These are phyloP conservation scores for Aspergillus unguis DNA, from an alignment of 2,329 filamentous ascomycete species.

Conservation along the genomic window DNA sequence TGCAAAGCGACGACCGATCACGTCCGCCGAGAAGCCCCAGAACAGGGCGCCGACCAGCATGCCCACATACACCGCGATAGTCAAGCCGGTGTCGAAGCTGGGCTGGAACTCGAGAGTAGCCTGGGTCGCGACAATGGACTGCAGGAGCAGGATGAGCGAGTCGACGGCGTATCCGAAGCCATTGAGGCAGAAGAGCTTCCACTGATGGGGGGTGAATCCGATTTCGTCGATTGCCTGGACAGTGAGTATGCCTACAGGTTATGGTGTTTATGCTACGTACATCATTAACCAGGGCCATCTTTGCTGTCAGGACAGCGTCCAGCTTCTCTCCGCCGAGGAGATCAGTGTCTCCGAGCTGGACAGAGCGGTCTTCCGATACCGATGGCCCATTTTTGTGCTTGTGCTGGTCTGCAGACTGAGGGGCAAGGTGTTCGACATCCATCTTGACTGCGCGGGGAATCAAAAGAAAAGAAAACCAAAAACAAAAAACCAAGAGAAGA, in stretches of 20 bases:
- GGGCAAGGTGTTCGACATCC: neutral
- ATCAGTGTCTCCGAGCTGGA: neutral
- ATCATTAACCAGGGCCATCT: conserved; percentile 40
- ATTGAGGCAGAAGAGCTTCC: conserved; percentile 60
- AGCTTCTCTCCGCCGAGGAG: conserved; percentile 17
- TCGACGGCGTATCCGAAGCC: conserved; percentile 54
- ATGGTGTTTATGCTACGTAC: neutral
- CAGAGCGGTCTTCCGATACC: neutral
- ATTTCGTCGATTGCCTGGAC: conserved; percentile 52
- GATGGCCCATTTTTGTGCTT: neutral
- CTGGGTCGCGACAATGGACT: conserved; percentile 7
- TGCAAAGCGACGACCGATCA: conserved; percentile 71
- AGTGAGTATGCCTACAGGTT: neutral
- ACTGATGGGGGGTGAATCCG: conserved; percentile 59
- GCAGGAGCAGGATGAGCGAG: conserved; percentile 19
- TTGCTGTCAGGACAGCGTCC: conserved; percentile 38
- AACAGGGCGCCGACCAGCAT: conserved; percentile 72
- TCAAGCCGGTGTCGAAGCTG: conserved; percentile 60
- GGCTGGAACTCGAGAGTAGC: conserved; percentile 9
- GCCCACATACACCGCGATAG: conserved; percentile 62
- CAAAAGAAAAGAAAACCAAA: too few relatives aligned
- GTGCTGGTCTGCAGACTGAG: neutral
- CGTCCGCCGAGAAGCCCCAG: conserved; percentile 75
- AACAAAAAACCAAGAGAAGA: too few relatives aligned
- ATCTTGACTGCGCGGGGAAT: neutral